These are phyloP conservation scores for Wickerhamiella infanticola DNA, from an alignment of 1,139 yeast species.

Conservation along the genomic window DNA sequence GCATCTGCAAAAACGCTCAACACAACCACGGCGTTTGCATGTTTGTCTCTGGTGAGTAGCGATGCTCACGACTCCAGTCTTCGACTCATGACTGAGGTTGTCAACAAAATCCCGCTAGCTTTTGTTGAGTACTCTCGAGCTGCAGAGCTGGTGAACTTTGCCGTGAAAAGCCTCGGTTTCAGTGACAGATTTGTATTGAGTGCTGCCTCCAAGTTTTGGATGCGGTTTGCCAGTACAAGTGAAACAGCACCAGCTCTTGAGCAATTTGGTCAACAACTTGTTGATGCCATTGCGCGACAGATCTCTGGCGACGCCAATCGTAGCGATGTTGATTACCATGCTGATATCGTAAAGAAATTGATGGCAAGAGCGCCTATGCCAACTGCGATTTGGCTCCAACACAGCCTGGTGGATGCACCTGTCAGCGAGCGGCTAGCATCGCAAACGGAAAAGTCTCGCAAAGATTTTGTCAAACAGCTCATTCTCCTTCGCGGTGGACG, in stretches of 20 bases:
- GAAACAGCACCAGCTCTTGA: conserved; percentile 12
- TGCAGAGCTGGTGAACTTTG: conserved; percentile 13
- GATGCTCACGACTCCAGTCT: conserved; percentile 8
- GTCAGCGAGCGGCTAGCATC: conserved; percentile 13
- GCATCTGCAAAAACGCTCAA: background rate
- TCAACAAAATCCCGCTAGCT: background rate
- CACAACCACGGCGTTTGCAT: conserved; percentile 1
- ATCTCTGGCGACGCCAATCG: conserved; percentile 35
- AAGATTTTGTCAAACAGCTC: conserved; percentile 37
- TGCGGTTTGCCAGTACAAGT: conserved; percentile 37
- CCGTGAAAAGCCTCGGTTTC: conserved; percentile 32
- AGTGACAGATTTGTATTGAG: conserved; percentile 53
- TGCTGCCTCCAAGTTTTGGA: conserved; percentile 54
- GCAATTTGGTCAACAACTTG: conserved; percentile 17
- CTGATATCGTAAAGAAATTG: conserved; percentile 38
- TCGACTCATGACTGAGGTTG: conserved; percentile 12
- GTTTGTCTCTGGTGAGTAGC: conserved; percentile 11
- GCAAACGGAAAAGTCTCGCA: conserved; percentile 16
- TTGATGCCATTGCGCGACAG: conserved; percentile 16
- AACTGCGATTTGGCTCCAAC: conserved; percentile 33
- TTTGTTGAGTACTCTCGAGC: conserved; percentile 2
- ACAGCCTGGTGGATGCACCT: conserved; percentile 24
- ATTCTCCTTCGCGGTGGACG: conserved; percentile 51
- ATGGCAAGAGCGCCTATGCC: conserved; percentile 37
- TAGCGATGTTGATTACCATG: conserved; percentile 44